Evolutionary conservation across 2,329 filamentous ascomycete genomes (phyloP).

Genomic region (Colletotrichum gigasporum): DNA sequence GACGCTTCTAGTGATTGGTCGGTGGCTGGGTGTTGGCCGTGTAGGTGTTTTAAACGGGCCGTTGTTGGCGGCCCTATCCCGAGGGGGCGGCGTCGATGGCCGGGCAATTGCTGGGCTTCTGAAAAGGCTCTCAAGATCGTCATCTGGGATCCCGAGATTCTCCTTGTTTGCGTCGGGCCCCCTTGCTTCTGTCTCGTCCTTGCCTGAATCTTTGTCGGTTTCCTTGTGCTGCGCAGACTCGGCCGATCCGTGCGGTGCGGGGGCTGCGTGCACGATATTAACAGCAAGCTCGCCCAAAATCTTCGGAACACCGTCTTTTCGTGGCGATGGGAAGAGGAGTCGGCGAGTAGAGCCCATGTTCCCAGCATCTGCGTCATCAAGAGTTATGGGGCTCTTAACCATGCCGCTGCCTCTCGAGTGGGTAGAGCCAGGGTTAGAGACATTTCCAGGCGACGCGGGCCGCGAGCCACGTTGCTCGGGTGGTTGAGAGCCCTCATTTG

Average conservation of each 20-base stretch:
- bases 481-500: constrained; percentile 22
- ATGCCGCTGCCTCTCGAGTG: constrained; percentile 66
- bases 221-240: constrained; percentile 43
- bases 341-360: constrained; percentile 69
- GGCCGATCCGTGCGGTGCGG: constrained; percentile 40
- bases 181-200: background rate
- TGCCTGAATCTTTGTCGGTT: constrained; percentile 52
- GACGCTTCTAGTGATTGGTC: constrained; percentile 69
- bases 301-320: constrained; percentile 70
- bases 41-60: constrained; percentile 69
- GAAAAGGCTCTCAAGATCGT: constrained; percentile 73
- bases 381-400: constrained; percentile 64
- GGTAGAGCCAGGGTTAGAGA: constrained; percentile 54
- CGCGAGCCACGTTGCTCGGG: constrained; percentile 8
- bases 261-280: constrained; percentile 59
- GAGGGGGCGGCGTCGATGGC: constrained; percentile 63
- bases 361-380: constrained; percentile 59
- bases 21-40: constrained; percentile 68
- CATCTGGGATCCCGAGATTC: constrained; percentile 58
- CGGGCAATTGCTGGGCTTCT: constrained; percentile 60
- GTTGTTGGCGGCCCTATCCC: constrained; percentile 53
- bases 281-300: constrained; percentile 66
- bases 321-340: constrained; percentile 80
- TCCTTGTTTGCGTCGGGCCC: constrained; percentile 52
- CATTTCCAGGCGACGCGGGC: constrained; percentile 31